Evolutionary conservation across 148 eudicot genomes (phyloP), one percentile per base, ranked within the genome.

Genomic region (Vaccinium corymbosum): DNA sequence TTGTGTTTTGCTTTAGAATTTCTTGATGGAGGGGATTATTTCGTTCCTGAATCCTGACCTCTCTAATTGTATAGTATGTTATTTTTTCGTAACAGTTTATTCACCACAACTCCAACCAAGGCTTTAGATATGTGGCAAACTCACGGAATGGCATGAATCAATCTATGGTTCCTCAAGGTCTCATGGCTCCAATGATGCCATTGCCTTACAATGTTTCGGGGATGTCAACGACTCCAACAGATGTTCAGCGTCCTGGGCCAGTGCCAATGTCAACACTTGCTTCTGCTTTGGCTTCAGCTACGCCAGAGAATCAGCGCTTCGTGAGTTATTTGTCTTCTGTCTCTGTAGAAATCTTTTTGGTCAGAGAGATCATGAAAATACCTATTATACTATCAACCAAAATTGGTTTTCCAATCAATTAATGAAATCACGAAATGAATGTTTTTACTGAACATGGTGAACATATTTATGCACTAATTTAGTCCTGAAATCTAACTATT

Each of bases 271-370:
- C 90, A 17, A 79, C 88, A 38, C 90, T 92, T 76, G 91, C 93
- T 71, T 89, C 95, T 27, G 86, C 90, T 52, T 77, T 91, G 61
- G 90, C 92, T 52, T 85, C 88, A 72, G 92, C 93, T 7, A 86
- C 90, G 11, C 93, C 89, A 50, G 91, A 93, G 70, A 85, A 85
- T 38, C 95, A 91, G 78, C 89, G 88, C 25, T 20, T 81, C 86
- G 95, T 93, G 85, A 81, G 87, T 75, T 83, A 76, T 32, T 27
- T 71, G 9, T 27, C 78, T 27, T 42, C 82, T 73, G n/a, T 51
- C 11, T 52, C 5, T 79, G 14, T 35, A 13, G 3, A 25, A 3
- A 29, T 13, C 17, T 35, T 72, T 64, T 14, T 32, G 19, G 8
- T 73, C 14, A 76, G 51, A 56, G 87, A 2, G 90, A 88, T 80